Evolutionary conservation across 2,329 filamentous ascomycete species (phyloP).

Genomic region (Curvularia eragrostidis): DNA sequence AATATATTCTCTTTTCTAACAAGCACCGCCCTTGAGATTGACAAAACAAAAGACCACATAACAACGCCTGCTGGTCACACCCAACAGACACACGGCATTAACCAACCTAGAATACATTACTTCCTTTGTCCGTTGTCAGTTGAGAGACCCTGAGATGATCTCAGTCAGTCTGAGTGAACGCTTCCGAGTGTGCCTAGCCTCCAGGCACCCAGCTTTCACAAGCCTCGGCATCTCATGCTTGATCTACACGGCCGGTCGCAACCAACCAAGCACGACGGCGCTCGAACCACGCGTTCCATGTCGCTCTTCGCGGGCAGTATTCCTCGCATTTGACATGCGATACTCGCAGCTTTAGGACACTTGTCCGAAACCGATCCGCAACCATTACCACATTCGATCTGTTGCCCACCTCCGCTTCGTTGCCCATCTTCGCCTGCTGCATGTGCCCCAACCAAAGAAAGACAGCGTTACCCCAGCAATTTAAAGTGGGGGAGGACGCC

Average conservation of each 20-base stretch:
- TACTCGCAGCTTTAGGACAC: neutral
- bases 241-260: neutral
- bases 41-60: neutral
- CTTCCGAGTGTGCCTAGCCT: neutral
- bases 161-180: neutral
- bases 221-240: neutral
- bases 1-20: neutral
- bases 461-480: neutral
- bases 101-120: no score
- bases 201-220: neutral
- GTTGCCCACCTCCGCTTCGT: no score
- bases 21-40: neutral
- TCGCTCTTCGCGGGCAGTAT: neutral
- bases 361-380: neutral
- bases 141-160: neutral
- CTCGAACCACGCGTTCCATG: neutral
- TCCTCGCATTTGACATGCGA: neutral
- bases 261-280: neutral
- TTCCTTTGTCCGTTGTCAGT: neutral
- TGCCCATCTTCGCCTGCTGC: neutral
- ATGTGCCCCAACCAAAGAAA: neutral
- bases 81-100: no score
- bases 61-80: neutral
- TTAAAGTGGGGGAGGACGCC: neutral
- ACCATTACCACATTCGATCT: conserved; percentile 1